Percentiles rank a stretch among this genome's conserved stretches.
Conservation (phyloP, 2,329 filamentous ascomycete species). For the Colletotrichum tropicale region DNA sequence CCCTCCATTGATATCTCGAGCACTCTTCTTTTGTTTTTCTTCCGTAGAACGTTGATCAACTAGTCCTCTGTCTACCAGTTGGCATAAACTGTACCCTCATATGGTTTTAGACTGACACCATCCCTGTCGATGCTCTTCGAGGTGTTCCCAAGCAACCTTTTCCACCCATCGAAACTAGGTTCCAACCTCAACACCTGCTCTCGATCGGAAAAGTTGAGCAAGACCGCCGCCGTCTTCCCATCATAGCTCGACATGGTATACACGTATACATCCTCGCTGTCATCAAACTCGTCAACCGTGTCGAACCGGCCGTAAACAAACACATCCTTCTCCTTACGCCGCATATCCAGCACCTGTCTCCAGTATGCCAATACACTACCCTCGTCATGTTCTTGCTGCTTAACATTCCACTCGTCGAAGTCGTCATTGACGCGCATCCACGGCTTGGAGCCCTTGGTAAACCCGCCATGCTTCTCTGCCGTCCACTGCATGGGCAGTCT, state of each 20-base stretch:
- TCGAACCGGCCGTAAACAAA: constrained; percentile 25
- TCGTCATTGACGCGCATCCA: constrained; percentile 33
- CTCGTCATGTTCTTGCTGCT: not conserved
- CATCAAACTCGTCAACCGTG: not conserved
- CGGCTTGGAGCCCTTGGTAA: constrained; percentile 16
- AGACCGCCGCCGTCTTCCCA: constrained; percentile 17
- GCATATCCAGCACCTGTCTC: constrained; percentile 17
- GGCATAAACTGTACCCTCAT: not conserved
- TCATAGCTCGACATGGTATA: constrained; percentile 26
- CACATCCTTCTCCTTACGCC: constrained; percentile 22
- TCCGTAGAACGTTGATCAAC: not conserved
- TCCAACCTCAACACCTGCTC: not conserved
- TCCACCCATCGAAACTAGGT: not conserved
- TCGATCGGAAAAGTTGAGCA: constrained; percentile 22
- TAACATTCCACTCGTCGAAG: constrained; percentile 23
- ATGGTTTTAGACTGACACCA: not conserved
- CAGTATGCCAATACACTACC: constrained; percentile 25
- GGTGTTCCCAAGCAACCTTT: not conserved
- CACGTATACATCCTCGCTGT: constrained; percentile 23
- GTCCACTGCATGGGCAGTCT: constrained; percentile 53
- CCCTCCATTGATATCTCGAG: not conserved
- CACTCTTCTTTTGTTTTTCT: not conserved
- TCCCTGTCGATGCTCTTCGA: not conserved
- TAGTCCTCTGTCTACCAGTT: not conserved
- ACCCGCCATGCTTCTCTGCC: constrained; percentile 50